phyloP scores from a whole-genome alignment of 2,329 filamentous ascomycete genomes.

The Acrodontium crateriforme region DNA sequence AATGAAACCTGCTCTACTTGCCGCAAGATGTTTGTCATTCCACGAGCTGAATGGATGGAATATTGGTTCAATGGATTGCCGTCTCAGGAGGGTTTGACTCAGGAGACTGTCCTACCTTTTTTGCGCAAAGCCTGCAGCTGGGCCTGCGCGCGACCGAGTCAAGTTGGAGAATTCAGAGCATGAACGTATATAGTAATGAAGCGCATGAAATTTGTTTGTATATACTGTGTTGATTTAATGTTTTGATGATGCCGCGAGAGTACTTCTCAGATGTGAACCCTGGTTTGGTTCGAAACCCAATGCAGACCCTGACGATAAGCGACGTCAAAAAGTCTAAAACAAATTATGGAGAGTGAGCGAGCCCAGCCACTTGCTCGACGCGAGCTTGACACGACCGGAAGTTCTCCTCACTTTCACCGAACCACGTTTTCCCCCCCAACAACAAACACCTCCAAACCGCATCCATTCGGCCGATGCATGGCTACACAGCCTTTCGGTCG shows the following conservation, averaged over 20 bases:
- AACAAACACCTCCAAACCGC: too few species aligned
- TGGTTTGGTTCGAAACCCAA: not conserved
- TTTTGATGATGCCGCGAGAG: not conserved
- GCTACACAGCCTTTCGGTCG: too few species aligned
- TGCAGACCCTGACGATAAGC: not conserved
- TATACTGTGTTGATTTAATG: constrained; percentile 3
- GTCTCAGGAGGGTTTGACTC: constrained; percentile 12
- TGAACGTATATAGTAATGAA: too few species aligned
- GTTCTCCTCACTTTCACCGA: too few species aligned
- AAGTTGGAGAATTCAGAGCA: constrained; percentile 9
- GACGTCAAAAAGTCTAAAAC: not conserved
- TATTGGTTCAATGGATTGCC: constrained; percentile 19
- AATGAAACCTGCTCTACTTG: constrained; percentile 22
- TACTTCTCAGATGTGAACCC: not conserved
- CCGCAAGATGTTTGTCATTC: constrained; percentile 15
- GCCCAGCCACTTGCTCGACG: too few species aligned
- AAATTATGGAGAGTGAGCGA: too few species aligned
- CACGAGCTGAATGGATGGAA: constrained; percentile 24
- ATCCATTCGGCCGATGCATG: too few species aligned
- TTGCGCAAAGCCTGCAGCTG: constrained; percentile 19
- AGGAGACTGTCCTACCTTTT: constrained; percentile 21
- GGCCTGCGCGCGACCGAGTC: constrained; percentile 17
- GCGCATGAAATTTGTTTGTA: too few species aligned
- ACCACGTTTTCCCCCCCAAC: too few species aligned
- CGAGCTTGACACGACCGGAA: too few species aligned